Base-by-base conservation (phyloP, 1,284 basidiomycete species). In the Mrakiaceae sp. region DNA sequence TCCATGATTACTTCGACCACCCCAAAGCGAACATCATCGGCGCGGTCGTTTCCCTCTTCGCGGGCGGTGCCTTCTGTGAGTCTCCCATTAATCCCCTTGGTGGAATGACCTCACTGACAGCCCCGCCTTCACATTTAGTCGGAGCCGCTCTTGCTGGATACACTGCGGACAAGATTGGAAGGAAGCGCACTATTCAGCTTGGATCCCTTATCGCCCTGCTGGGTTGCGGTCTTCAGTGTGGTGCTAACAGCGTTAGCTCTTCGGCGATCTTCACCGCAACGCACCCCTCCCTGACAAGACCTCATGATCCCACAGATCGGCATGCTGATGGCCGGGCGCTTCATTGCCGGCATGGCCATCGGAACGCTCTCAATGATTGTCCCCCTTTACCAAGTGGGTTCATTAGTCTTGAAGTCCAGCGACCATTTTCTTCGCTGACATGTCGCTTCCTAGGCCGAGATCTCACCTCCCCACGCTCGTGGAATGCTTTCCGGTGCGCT, bases 331-430 rank as follows among this genome's bases (percentile, higher is more conserved):
- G 76, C 81, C 58, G 86, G 86, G 12, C 83, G 85, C 67, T 84
- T 84, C 57, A 71, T 84, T 50, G 81, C 79, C 10, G 83, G 83
- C 4, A 70, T 84, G 59, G 79, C 82, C 8, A 84, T 86, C 67
- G 84, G 83, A 4, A 75, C 74, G 3, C 73, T 84, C n/a, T 83
- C 81, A 0, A 83, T 83, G 81, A 82, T 84, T 0, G 83, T 85
- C 9, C 72, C 73, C 5, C 60, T 74, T 27, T 74, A 74, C 67
- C 70, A 71, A 51, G 67, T 65, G 62, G 68, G 78, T 71, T 44
- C 55, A 54, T 39, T 66, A 62, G 65, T 49, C 64, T 49, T 27
- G 27, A 27, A 27, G 1, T 27, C 27, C 27, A 27, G 27, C 27
- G 27, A 27, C 27, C 1, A 27, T 12, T n/a, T 14, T 40, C 46